Conservation (phyloP, 495 filamentous ascomycete genomes). For the Xylaria scruposa region DNA sequence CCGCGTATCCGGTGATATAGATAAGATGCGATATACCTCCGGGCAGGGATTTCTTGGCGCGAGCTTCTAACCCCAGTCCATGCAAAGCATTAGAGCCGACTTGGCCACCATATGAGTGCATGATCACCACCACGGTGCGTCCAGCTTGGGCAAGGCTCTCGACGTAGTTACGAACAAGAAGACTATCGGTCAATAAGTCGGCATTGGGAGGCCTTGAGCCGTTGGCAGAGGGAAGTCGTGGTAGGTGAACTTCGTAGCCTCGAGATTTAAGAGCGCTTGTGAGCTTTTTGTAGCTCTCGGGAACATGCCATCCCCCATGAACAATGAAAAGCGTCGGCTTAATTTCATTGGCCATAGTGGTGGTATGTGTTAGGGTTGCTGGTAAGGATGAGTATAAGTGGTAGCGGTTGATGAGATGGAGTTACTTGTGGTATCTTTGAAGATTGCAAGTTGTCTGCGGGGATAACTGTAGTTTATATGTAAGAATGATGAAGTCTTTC, state of each 20-base stretch:
- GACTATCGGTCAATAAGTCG: conserved; percentile 43
- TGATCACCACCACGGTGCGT: conserved; percentile 35
- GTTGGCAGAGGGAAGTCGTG: conserved; percentile 38
- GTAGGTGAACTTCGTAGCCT: conserved; percentile 43
- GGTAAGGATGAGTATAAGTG: too few species aligned
- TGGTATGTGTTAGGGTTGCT: not conserved
- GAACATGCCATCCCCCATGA: conserved; percentile 42
- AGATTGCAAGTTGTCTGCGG: not conserved
- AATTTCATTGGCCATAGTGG: not conserved
- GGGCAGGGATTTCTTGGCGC: conserved; percentile 6
- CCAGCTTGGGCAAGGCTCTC: conserved; percentile 38
- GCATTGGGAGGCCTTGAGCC: conserved; percentile 28
- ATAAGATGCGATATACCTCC: conserved; percentile 43
- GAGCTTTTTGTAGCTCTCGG: conserved; percentile 40
- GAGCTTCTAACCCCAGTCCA: conserved; percentile 30
- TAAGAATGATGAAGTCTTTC: not conserved
- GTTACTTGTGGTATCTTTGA: not conserved
- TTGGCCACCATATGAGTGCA: conserved; percentile 47
- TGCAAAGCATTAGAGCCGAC: conserved; percentile 43
- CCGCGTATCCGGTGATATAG: conserved; percentile 41
- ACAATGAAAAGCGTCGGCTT: conserved; percentile 34
- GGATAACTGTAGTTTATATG: not conserved
- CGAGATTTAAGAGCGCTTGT: conserved; percentile 34
- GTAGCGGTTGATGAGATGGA: too few species aligned
- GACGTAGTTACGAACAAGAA: conserved; percentile 33